Percentiles rank a stretch among this genome's conserved stretches.
These are phyloP conservation scores for Blastocystis sp. DNA, from an alignment of 352 stramenopile species.

Conservation along the genomic window DNA sequence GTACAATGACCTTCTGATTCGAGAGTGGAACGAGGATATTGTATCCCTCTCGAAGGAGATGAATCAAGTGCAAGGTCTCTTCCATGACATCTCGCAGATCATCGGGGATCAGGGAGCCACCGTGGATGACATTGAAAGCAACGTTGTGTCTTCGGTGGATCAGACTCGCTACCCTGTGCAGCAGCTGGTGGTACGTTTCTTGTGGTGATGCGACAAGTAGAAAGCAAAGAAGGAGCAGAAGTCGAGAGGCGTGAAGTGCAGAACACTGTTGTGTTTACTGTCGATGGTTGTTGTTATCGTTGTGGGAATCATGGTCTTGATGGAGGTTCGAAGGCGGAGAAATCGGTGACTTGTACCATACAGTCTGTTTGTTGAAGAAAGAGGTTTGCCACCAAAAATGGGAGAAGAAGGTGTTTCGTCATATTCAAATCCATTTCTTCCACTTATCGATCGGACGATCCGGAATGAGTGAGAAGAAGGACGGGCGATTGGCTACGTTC, in stretches of 20 bases:
- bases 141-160: not conserved
- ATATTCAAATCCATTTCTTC: not conserved
- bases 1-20: conserved; percentile 48
- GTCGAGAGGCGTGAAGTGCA: not conserved
- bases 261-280: not conserved
- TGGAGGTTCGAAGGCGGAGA: not conserved
- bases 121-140: conserved; percentile 18
- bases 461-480: conserved; percentile 38
- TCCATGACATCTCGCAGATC: conserved; percentile 15
- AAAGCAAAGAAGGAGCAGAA: not conserved
- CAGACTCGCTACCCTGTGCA: not conserved
- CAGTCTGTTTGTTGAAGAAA: not conserved
- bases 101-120: conserved; percentile 35
- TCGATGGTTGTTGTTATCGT: not conserved
- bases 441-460: not conserved
- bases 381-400: not conserved
- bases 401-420: not conserved
- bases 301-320: not conserved
- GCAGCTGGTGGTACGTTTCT: not conserved
- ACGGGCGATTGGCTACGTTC: conserved; percentile 22
- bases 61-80: conserved; percentile 32
- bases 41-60: conserved; percentile 13
- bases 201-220: not conserved
- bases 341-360: too few relatives aligned
- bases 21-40: conserved; percentile 40